Base-by-base conservation (phyloP, 2,329 filamentous ascomycete species). In the Fusarium siculi region DNA sequence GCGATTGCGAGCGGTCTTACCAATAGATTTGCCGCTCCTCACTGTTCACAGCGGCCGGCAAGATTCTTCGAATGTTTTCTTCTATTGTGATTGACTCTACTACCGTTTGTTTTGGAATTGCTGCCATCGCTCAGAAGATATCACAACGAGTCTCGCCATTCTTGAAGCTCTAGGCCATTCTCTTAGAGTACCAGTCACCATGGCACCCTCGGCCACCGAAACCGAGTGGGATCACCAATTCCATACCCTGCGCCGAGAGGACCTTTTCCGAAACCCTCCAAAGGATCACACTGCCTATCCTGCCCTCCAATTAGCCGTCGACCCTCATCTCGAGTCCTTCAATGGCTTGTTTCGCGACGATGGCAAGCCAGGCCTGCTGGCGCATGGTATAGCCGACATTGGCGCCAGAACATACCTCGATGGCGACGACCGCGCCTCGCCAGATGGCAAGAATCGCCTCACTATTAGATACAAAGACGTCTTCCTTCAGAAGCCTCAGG, bases 271-370 rank as follows among this genome's bases (percentile, higher is more conserved):
- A 78, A 92, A 97, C 75, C 96, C 96, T 23, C 96, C 96, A 1
- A 92, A 90, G 79, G 95, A 98, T 80, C 92, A 90, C 76, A 93
- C 93, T 15, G 94, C 96, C 66, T 98, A 97, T 80, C 96, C 96
- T 19, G 89, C 93, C 28, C 90, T 99, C 53, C 92, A 95, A 77
- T 89, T 89, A 69, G 93, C 96, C n/a, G 91, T 98, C 67, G 88
- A 93, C 74, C 96, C 96, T 55, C 96, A 99, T 82, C 93, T 98
- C 77, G 92, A 98, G 79, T 96, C 96, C 11, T 99, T 98, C 89
- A 97, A 99, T 85, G 91, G 91, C 58, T 87, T 98, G 53, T 97
- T 98, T 80, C 89, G 91, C 37, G 86, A 88, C 65, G 88, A 92
- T 82, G 94, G 93, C 55, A 83, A 82, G 72, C 81, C 80, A 19